Evolutionary conservation across 23 red algal genomes (phyloP).

Genomic region (Pyropia haitanensis): DNA sequence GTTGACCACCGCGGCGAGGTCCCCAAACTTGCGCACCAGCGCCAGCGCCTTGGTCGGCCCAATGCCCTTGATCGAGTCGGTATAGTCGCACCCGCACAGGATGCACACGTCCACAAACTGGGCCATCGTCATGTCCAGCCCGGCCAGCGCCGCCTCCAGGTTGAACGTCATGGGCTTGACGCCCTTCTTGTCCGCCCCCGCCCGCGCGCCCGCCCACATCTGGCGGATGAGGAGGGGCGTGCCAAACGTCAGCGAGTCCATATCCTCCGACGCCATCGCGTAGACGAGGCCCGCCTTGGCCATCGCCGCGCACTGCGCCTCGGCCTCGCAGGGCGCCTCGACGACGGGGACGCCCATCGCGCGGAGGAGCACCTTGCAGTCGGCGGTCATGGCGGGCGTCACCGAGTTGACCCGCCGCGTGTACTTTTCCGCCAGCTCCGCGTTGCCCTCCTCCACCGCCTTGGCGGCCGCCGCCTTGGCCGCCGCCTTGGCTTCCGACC

Average conservation of each 20-base stretch:
- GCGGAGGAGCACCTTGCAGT: conserved; percentile 67
- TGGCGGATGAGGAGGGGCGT: conserved; percentile 66
- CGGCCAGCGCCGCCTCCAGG: conserved; percentile 50
- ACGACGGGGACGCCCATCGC: conserved; percentile 90
- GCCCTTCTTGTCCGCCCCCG: conserved; percentile 72
- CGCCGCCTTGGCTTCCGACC: conserved; percentile 51
- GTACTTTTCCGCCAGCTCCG: conserved; percentile 75
- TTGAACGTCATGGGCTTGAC: conserved; percentile 73
- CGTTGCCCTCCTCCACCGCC: conserved; percentile 83
- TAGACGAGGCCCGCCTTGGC: conserved; percentile 59
- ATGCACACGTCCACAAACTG: conserved; percentile 98
- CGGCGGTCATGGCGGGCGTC: conserved; percentile 49
- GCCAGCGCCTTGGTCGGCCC: conserved; percentile 69
- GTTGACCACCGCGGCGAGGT: conserved; percentile 39
- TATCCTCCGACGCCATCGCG: conserved; percentile 92
- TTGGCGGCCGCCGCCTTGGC: conserved; percentile 63
- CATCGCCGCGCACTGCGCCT: conserved; percentile 92
- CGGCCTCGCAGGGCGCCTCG: conserved; percentile 93
- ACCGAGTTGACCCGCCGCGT: conserved; percentile 76
- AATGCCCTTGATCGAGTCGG: conserved; percentile 75
- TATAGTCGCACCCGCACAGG: conserved; percentile 96
- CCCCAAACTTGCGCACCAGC: conserved; percentile 63
- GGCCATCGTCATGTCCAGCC: conserved; percentile 62
- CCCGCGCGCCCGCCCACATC: conserved; percentile 54
- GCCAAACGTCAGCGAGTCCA: conserved; percentile 98